Conservation (phyloP, 768 basidiomycete genomes). For the Russula virescens region DNA sequence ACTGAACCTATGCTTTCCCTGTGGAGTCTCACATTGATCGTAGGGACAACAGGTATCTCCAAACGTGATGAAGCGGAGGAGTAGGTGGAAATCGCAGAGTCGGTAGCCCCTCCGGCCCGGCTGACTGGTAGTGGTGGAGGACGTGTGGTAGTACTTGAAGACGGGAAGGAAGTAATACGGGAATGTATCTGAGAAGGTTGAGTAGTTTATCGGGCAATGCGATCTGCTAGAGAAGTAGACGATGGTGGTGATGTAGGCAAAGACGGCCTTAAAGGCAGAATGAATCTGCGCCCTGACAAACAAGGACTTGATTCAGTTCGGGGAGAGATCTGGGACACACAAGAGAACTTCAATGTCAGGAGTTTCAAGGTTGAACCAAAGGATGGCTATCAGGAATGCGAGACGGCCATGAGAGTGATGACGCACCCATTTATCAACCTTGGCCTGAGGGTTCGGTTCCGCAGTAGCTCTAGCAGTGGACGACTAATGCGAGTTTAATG, state of each 20-base stretch:
- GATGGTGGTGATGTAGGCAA: conserved; percentile 44
- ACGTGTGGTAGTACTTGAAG: conserved; percentile 34
- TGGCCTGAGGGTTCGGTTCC: conserved; percentile 40
- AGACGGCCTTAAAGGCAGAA: conserved; percentile 37
- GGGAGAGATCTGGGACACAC: conserved; percentile 58
- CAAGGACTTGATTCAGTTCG: conserved; percentile 71
- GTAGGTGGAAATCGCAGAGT: conserved; percentile 33
- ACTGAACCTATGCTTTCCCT: conserved; percentile 44
- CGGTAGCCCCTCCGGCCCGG: conserved; percentile 8
- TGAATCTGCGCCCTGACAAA: conserved; percentile 49
- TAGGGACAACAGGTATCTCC: conserved; percentile 15
- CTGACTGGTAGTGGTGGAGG: conserved; percentile 34
- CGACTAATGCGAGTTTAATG: conserved; percentile 72
- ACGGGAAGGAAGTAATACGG: conserved; percentile 37
- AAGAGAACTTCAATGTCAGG: conserved; percentile 66
- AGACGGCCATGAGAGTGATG: not conserved
- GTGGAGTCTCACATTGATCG: conserved; percentile 38
- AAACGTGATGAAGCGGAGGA: conserved; percentile 38
- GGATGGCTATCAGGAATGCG: conserved; percentile 1
- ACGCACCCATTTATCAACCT: conserved; percentile 80
- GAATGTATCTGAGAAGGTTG: conserved; percentile 31
- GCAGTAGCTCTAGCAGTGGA: conserved; percentile 68
- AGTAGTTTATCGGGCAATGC: conserved; percentile 31
- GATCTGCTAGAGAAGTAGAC: conserved; percentile 36
- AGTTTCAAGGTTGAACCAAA: conserved; percentile 76